Conservation (phyloP, 2,329 filamentous ascomycete species). For the Arthroderma sp. region DNA sequence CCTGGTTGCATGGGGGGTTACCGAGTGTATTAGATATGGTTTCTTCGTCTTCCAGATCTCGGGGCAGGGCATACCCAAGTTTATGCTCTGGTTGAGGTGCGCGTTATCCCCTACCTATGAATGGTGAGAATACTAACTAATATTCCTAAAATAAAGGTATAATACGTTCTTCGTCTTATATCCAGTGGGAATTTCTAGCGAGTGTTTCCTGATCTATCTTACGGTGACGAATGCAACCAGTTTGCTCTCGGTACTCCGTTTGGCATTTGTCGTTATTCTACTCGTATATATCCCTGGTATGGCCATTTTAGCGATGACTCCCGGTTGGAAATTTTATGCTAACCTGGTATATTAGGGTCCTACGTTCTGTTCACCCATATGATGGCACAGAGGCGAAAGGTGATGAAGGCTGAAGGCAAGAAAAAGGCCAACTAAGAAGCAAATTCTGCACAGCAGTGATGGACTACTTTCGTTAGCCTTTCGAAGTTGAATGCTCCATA, state of each 20-base stretch:
- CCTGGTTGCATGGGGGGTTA: slow-evolving; percentile 73
- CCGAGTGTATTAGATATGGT: slow-evolving; percentile 84
- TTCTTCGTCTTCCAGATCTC: slow-evolving; percentile 65
- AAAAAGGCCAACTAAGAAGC: slow-evolving; percentile 14
- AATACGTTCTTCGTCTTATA: slow-evolving; percentile 92
- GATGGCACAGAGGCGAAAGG: slow-evolving; percentile 78
- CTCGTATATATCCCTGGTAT: slow-evolving; percentile 68
- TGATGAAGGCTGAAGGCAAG: slow-evolving; percentile 51
- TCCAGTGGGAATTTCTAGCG: slow-evolving; percentile 78
- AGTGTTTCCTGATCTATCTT: slow-evolving; percentile 67
- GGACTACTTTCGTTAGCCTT: not conserved
- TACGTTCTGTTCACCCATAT: slow-evolving; percentile 89
- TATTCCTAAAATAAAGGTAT: slow-evolving; percentile 35
- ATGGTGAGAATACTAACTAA: slow-evolving; percentile 5
- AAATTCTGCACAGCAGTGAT: not conserved
- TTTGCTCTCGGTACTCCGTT: slow-evolving; percentile 42
- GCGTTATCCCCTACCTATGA: slow-evolving; percentile 3
- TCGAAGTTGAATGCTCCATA: not conserved
- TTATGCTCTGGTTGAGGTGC: slow-evolving; percentile 65
- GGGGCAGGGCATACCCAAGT: slow-evolving; percentile 46
- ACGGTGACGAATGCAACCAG: slow-evolving; percentile 50
- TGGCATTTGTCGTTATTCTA: slow-evolving; percentile 52
- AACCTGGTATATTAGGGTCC: slow-evolving; percentile 41
- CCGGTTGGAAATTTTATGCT: slow-evolving; percentile 16
- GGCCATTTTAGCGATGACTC: not conserved